phyloP scores from a whole-genome alignment of 768 basidiomycete species.

The Panaeolus papilionaceus region DNA sequence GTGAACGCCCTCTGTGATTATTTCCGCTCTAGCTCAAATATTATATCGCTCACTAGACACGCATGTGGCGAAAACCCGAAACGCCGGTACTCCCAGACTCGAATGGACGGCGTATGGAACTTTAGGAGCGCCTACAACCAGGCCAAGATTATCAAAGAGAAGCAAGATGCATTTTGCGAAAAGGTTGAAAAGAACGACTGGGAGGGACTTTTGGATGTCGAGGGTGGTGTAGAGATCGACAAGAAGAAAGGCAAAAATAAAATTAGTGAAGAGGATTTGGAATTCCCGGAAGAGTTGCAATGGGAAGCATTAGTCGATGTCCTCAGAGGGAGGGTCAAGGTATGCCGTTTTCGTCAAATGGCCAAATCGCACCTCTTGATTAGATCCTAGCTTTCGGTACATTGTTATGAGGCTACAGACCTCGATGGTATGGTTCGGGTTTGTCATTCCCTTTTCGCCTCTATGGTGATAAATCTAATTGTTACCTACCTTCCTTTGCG shows the following conservation, averaged over 20 bases:
- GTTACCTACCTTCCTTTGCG: background rate
- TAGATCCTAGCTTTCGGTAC: constrained; percentile 39
- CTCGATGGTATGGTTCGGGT: constrained; percentile 70
- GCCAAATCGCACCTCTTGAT: too few relatives aligned
- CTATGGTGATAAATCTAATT: background rate
- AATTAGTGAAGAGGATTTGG: constrained; percentile 27
- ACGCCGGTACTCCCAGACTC: constrained; percentile 49
- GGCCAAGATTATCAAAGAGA: constrained; percentile 65
- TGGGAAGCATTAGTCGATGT: constrained; percentile 78
- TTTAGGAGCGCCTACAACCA: constrained; percentile 76
- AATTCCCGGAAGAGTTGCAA: constrained; percentile 71
- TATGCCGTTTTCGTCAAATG: constrained; percentile 27
- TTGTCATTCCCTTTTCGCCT: constrained; percentile 26
- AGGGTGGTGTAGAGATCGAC: background rate
- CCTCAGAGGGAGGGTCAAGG: constrained; percentile 77
- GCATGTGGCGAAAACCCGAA: constrained; percentile 75
- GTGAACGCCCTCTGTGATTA: constrained; percentile 20
- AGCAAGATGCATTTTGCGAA: constrained; percentile 72
- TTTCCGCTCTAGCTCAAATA: background rate
- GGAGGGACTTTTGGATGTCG: constrained; percentile 36
- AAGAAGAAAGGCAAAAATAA: constrained; percentile 17
- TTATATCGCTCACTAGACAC: constrained; percentile 46
- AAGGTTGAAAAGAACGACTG: constrained; percentile 53
- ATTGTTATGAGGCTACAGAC: constrained; percentile 66
- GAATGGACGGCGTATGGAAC: constrained; percentile 71